A percentile compares a stretch with the other conserved stretches of the same genome.
Conservation (phyloP, 2,329 filamentous ascomycete genomes). For the Trichoderma aggressivum region DNA sequence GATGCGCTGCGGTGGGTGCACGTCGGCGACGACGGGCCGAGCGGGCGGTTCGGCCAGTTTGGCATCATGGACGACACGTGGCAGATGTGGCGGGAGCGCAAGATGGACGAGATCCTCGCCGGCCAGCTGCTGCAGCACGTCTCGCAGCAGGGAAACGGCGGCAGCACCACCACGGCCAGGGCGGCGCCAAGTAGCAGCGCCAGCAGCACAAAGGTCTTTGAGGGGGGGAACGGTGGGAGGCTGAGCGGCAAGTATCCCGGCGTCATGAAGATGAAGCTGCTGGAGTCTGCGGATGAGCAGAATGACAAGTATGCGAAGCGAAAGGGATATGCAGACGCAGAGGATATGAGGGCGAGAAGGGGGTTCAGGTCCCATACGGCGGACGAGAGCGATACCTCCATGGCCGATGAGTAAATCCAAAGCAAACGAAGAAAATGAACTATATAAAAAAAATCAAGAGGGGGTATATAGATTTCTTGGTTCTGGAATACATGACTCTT, state of each 20-base stretch:
- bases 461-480: neutral
- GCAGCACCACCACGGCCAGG: neutral
- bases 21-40: constrained; percentile 61
- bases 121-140: constrained; percentile 67
- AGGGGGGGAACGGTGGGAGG: constrained; percentile 52
- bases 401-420: constrained; percentile 6
- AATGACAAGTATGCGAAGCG: constrained; percentile 61
- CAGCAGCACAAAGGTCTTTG: constrained; percentile 43
- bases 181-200: neutral
- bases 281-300: constrained; percentile 51
- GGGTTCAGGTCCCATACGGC: constrained; percentile 31
- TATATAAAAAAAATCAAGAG: neutral
- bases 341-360: constrained; percentile 43
- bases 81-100: constrained; percentile 76
- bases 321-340: constrained; percentile 54
- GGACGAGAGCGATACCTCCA: constrained; percentile 19
- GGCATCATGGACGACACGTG: constrained; percentile 74
- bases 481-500: neutral
- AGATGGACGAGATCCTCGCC: constrained; percentile 86
- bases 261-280: constrained; percentile 48
- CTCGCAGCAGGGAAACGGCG: constrained; percentile 36
- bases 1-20: constrained; percentile 77
- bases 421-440: neutral
- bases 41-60: constrained; percentile 60
- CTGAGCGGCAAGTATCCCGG: constrained; percentile 53